These are phyloP conservation scores for Lasiodiplodia theobromae DNA, from an alignment of 2,329 filamentous ascomycete species.

Conservation along the genomic window DNA sequence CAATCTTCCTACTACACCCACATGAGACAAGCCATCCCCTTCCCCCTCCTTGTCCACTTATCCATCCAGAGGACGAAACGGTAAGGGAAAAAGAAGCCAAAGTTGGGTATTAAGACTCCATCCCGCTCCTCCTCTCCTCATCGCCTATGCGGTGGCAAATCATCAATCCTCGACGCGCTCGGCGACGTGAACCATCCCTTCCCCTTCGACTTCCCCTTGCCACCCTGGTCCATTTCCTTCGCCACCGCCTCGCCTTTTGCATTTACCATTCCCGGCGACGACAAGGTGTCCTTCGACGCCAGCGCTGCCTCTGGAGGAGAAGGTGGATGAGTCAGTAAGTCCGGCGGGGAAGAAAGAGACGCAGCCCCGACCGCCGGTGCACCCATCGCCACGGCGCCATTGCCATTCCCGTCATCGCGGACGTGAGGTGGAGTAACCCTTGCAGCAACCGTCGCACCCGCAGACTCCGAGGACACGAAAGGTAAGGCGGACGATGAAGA, in stretches of 20 bases:
- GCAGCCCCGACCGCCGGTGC: background rate
- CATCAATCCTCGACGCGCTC: background rate
- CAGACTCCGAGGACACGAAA: background rate
- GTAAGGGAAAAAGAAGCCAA: background rate
- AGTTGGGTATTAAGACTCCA: background rate
- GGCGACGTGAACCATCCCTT: background rate
- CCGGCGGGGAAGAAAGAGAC: background rate
- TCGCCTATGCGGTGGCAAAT: background rate
- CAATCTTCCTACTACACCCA: too few relatives aligned
- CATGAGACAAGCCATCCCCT: too few relatives aligned
- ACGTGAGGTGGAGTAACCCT: too few relatives aligned
- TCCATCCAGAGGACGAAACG: background rate
- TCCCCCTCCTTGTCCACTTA: too few relatives aligned
- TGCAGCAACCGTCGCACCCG: too few relatives aligned
- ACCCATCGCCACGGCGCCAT: background rate
- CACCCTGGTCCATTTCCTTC: background rate
- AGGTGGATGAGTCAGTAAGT: background rate
- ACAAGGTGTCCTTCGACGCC: background rate
- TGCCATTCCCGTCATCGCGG: too few relatives aligned
- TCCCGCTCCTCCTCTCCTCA: background rate
- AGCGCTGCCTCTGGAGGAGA: background rate
- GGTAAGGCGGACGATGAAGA: background rate
- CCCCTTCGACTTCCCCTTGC: background rate
- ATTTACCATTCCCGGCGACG: background rate
- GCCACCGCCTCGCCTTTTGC: background rate